These are phyloP conservation scores for Kluyveromyces aestuarii DNA, from an alignment of 805 yeast genomes.

Conservation along the genomic window DNA sequence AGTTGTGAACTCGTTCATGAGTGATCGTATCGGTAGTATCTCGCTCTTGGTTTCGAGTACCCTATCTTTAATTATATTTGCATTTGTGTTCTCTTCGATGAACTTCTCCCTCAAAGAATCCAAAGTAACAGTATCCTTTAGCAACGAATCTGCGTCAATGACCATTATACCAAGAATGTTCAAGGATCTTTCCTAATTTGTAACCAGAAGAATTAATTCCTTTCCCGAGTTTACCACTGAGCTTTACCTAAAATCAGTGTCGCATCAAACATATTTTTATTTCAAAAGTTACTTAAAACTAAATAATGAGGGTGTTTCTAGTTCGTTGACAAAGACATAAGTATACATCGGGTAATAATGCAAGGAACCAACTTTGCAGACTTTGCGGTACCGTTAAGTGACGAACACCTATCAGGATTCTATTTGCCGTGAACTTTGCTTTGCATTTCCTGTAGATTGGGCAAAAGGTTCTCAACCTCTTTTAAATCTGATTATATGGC, in stretches of 20 bases:
- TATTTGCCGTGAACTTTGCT: no score
- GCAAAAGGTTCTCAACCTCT: background rate
- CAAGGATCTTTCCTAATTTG: background rate
- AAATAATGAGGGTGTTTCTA: background rate
- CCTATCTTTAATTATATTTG: background rate
- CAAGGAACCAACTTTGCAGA: background rate
- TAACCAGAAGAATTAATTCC: no score
- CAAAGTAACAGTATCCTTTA: background rate
- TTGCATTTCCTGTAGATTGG: no score
- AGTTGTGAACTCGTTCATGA: constrained; percentile 21
- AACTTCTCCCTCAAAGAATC: background rate
- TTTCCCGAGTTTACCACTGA: background rate
- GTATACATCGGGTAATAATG: background rate
- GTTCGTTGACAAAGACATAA: background rate
- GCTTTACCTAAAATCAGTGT: no score
- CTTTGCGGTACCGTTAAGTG: no score
- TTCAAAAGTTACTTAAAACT: background rate
- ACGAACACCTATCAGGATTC: no score
- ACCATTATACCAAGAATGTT: background rate
- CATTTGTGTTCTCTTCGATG: background rate
- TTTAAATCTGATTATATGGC: background rate
- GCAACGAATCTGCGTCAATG: background rate
- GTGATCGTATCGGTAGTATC: constrained; percentile 14
- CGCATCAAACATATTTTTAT: no score
- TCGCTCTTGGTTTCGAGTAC: constrained; percentile 4